These are phyloP conservation scores for Martiniozyma abietophila DNA, from an alignment of 805 yeast genomes.

Conservation along the genomic window DNA sequence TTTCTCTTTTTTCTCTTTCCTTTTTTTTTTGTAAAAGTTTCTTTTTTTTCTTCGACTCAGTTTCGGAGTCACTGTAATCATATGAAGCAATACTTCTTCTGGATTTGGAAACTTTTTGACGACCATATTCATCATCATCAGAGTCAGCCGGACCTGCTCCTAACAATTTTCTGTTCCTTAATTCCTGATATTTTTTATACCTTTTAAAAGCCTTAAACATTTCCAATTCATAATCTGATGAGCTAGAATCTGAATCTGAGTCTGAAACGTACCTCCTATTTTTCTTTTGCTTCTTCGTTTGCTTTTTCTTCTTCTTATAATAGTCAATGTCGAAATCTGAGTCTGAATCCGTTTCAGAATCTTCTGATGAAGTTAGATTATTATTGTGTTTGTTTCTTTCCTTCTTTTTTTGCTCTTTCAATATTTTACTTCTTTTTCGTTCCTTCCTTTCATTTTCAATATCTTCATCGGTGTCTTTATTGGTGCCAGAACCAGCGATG, in stretches of 20 bases:
- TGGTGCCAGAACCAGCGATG: too few species aligned
- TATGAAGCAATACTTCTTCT: too few species aligned
- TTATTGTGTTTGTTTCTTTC: too few species aligned
- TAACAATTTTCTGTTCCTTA: not conserved
- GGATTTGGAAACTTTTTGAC: not conserved
- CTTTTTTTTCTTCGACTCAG: constrained; percentile 1
- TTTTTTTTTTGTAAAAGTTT: not conserved
- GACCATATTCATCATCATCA: constrained; percentile 6
- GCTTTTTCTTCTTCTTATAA: not conserved
- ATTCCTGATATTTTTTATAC: not conserved
- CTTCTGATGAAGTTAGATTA: too few species aligned
- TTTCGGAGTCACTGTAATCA: constrained; percentile 4
- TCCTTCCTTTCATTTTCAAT: too few species aligned
- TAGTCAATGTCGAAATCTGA: too few species aligned
- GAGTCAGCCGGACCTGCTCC: not conserved
- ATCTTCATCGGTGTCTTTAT: too few species aligned
- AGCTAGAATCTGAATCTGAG: not conserved
- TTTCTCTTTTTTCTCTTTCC: not conserved
- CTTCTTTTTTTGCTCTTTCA: too few species aligned
- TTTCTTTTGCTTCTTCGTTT: not conserved
- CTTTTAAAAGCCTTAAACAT: constrained; percentile 1
- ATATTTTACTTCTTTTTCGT: too few species aligned
- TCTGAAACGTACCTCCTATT: not conserved
- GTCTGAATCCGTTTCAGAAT: too few species aligned
- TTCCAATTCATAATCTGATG: constrained; percentile 1